Conservation (phyloP, 2,329 filamentous ascomycete genomes). For the Pyricularia grisea region DNA sequence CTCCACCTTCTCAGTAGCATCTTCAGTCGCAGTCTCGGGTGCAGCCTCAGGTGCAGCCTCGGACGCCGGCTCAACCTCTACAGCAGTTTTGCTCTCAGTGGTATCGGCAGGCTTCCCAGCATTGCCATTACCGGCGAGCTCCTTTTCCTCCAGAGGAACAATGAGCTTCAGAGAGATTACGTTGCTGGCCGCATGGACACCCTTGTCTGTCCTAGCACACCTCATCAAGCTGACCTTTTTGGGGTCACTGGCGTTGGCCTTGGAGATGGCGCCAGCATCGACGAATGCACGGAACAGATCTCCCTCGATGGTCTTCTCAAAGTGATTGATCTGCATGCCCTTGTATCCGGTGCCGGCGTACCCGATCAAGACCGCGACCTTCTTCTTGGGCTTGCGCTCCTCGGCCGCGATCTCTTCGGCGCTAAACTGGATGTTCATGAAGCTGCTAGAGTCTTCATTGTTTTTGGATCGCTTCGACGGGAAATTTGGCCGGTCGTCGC, state of each 20-base stretch:
- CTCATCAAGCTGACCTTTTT: slow-evolving; percentile 92
- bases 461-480: slow-evolving; percentile 43
- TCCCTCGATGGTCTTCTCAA: slow-evolving; percentile 89
- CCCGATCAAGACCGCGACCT: slow-evolving; percentile 90
- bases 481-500: slow-evolving; percentile 1
- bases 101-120: background rate
- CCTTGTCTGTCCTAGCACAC: slow-evolving; percentile 94
- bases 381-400: slow-evolving; percentile 76
- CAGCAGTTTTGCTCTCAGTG: background rate
- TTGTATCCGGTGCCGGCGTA: slow-evolving; percentile 96
- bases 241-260: slow-evolving; percentile 92
- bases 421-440: slow-evolving; percentile 46
- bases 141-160: slow-evolving; percentile 56
- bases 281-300: slow-evolving; percentile 92
- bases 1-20: background rate
- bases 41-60: background rate
- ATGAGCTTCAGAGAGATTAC: slow-evolving; percentile 94
- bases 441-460: slow-evolving; percentile 30
- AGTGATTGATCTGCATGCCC: slow-evolving; percentile 82
- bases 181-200: slow-evolving; percentile 92
- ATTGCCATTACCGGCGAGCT: background rate
- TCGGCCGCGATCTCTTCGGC: slow-evolving; percentile 84
- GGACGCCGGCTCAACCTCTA: background rate
- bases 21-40: background rate
- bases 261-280: slow-evolving; percentile 84